A percentile compares a stretch with the other conserved stretches of the same genome.
Conservation (phyloP, 495 filamentous ascomycete genomes). For the Emericellopsis terricola region DNA sequence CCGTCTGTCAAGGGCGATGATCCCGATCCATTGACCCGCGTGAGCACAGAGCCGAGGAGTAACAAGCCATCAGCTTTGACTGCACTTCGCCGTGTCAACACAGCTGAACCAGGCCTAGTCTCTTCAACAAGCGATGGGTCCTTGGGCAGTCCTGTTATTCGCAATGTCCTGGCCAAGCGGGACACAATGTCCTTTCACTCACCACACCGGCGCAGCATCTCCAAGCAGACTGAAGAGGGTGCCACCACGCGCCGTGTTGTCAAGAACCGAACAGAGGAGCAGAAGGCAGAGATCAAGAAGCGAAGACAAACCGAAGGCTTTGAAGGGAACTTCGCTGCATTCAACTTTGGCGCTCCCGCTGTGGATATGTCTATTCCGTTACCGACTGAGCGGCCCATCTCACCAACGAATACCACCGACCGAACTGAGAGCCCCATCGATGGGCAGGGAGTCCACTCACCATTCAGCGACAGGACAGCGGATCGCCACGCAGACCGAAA, state of each 20-base stretch:
- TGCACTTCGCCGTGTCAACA: not conserved
- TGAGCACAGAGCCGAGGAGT: not conserved
- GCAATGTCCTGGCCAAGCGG: conserved; percentile 20
- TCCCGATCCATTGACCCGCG: not conserved
- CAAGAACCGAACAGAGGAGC: conserved; percentile 10
- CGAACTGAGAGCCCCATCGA: not conserved
- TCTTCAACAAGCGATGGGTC: conserved; percentile 9
- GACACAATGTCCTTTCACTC: conserved; percentile 19
- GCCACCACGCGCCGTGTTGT: conserved; percentile 7
- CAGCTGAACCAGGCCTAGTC: not conserved
- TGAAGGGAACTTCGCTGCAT: conserved; percentile 1
- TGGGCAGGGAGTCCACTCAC: not conserved
- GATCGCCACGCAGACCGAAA: not conserved
- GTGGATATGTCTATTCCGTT: not conserved
- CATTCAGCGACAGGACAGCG: no score
- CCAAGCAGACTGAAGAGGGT: conserved; percentile 24
- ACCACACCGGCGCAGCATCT: conserved; percentile 18
- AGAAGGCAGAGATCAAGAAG: conserved; percentile 5
- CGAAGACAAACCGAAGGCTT: conserved; percentile 1
- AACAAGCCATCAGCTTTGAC: not conserved
- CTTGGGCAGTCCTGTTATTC: conserved; percentile 16
- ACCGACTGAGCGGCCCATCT: not conserved
- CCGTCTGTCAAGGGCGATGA: conserved; percentile 1
- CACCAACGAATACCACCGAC: not conserved
- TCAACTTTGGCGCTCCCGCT: conserved; percentile 1